Conservation (phyloP, 176 grass and related monocot species). For the Oryza australiensis region DNA sequence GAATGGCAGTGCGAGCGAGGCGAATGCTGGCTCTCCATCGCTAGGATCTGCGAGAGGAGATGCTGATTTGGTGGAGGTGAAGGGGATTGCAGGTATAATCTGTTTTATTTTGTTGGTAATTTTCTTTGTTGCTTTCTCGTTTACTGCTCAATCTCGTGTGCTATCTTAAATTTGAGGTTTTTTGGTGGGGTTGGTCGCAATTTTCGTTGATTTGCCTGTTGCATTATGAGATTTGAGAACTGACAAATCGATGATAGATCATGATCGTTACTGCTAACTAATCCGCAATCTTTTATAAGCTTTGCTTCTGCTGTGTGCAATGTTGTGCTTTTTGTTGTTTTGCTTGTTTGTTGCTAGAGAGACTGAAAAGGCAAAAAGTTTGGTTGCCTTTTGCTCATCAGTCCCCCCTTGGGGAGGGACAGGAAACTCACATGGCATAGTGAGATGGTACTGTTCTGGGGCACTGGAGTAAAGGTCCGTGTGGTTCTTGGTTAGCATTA, state of each 20-base stretch:
- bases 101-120: background rate
- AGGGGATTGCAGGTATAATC: conserved; percentile 17
- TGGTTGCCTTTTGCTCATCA: conserved; percentile 20
- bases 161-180: background rate
- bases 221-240: background rate
- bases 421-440: conserved; percentile 34
- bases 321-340: conserved; percentile 28
- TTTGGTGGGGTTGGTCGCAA: background rate
- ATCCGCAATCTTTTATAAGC: background rate
- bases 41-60: conserved; percentile 39
- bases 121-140: background rate
- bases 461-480: conserved; percentile 29
- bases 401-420: background rate
- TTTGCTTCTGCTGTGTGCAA: background rate
- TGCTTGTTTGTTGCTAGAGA: conserved; percentile 4
- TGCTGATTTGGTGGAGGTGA: background rate
- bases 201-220: background rate
- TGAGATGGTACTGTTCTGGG: conserved; percentile 21
- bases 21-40: conserved; percentile 5
- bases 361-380: conserved; percentile 38
- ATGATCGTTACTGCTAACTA: background rate
- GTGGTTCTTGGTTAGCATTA: conserved; percentile 38
- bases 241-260: background rate
- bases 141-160: background rate
- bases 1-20: background rate